These are phyloP conservation scores for Plasmodium falciparum DNA, from an alignment of 169 alveolate genomes.

Conservation along the genomic window DNA sequence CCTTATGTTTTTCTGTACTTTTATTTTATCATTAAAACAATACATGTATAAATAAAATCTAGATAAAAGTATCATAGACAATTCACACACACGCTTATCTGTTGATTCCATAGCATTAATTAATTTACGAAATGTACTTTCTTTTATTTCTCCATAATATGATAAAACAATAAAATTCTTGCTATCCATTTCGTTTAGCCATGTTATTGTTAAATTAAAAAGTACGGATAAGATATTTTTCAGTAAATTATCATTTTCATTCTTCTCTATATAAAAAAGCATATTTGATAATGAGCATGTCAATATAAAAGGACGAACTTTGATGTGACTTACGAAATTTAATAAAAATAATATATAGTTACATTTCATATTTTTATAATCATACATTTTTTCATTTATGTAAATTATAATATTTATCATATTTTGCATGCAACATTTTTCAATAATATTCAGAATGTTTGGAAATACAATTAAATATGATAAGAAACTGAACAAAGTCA, in stretches of 20 bases:
- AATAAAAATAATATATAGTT: slow-evolving; percentile 32
- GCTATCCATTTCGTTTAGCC: slow-evolving; percentile 9
- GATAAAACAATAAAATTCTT: no score
- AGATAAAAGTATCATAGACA: slow-evolving; percentile 1
- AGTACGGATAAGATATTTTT: slow-evolving; percentile 15
- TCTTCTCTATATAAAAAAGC: slow-evolving; percentile 12
- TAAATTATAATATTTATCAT: slow-evolving; percentile 20
- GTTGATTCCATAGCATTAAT: neutral
- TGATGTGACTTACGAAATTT: slow-evolving; percentile 5
- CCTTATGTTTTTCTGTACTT: neutral
- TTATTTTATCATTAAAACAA: slow-evolving; percentile 1
- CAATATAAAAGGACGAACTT: slow-evolving; percentile 9
- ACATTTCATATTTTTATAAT: neutral
- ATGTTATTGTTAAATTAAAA: slow-evolving; percentile 25
- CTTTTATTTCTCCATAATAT: neutral
- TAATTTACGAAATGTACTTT: slow-evolving; percentile 2
- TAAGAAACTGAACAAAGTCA: slow-evolving; percentile 22
- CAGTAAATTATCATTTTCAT: slow-evolving; percentile 1
- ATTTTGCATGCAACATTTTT: slow-evolving; percentile 2
- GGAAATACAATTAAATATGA: slow-evolving; percentile 16
- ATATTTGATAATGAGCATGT: slow-evolving; percentile 2
- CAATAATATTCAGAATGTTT: slow-evolving; percentile 5
- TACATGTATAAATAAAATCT: slow-evolving; percentile 29
- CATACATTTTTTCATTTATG: slow-evolving; percentile 21
- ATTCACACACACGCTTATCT: slow-evolving; percentile 16